Evolutionary conservation across 2,329 filamentous ascomycete species (phyloP).

Genomic region (Didymella exigua): DNA sequence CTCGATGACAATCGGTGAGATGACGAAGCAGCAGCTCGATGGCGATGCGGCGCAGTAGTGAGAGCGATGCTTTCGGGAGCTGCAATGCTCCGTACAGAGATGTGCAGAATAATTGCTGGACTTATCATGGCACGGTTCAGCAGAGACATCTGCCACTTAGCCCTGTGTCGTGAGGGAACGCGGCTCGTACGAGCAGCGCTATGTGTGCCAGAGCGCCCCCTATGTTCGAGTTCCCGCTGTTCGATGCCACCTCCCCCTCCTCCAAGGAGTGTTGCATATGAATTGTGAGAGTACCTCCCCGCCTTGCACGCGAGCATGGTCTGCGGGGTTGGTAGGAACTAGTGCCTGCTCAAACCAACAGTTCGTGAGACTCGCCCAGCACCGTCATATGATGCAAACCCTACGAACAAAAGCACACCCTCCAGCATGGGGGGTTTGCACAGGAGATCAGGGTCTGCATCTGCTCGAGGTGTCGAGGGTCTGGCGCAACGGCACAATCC

Average conservation of each 20-base stretch:
- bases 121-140: conserved; percentile 1
- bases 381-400: neutral
- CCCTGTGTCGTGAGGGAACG: neutral
- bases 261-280: neutral
- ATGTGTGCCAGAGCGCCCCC: neutral
- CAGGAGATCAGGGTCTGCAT: conserved; percentile 6
- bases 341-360: too few species aligned
- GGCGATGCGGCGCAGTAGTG: conserved; percentile 12
- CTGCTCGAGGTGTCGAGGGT: conserved; percentile 6
- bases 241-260: conserved; percentile 1
- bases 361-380: neutral
- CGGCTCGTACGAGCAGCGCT: conserved; percentile 1
- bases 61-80: neutral
- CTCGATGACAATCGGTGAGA: neutral
- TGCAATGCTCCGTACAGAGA: neutral
- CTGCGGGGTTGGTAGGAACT: conserved; percentile 8
- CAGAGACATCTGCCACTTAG: neutral
- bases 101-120: conserved; percentile 2
- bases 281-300: neutral
- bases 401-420: neutral
- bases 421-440: neutral
- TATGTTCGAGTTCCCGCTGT: neutral
- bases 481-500: conserved; percentile 2
- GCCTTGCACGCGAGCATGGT: neutral
- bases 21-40: conserved; percentile 5